Evolutionary conservation across 441 rosid genomes (phyloP), one percentile per base, ranked within the genome.

Genomic region (Mallotus japonicus): DNA sequence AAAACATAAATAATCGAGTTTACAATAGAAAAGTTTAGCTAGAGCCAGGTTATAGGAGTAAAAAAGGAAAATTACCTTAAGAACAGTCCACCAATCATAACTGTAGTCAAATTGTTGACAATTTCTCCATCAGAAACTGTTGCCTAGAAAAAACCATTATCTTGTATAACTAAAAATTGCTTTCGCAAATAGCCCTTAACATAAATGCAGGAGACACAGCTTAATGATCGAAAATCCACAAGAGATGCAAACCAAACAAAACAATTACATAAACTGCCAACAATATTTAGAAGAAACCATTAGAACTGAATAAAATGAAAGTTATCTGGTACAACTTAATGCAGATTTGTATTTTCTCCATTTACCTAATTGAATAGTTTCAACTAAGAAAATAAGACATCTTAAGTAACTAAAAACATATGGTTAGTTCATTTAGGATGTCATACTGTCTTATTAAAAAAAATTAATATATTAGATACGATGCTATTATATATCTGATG

Each of bases 91-190:
- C 92, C 89, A 68, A 95, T 74, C 85, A 83, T 73, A 77, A 93
- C 83, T 76, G 79, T 92, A 15, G 98, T 91, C 90, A 93, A 86
- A 79, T 87, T 85, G 71, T 82, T 89, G 65, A 92, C 88, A 74
- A 57, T 81, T 79, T 89, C 95, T 75, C 98, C 99, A 72, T 91
- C 95, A 42, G 95, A 87, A 83, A 91, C 92, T 87, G 94, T 90
- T 65, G 98, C 92, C 99, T 95, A 91, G 75, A 83, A 75, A 70
- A 81, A 71, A 62, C 77, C 46, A 74, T 32, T 67, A 78, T 81
- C 61, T 62, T 34, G 8, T 46, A 62, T 66, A 15, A 34, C 61
- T 49, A 70, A 70, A 56, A 74, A 71, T 65, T 46, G 65, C 50
- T 12, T 44, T 56, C 70, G 42, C 5, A 55, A 62, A 67, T 37